These are phyloP conservation scores for Dioscorea dumetorum DNA, from an alignment of 106 monocot genomes.

Conservation along the genomic window DNA sequence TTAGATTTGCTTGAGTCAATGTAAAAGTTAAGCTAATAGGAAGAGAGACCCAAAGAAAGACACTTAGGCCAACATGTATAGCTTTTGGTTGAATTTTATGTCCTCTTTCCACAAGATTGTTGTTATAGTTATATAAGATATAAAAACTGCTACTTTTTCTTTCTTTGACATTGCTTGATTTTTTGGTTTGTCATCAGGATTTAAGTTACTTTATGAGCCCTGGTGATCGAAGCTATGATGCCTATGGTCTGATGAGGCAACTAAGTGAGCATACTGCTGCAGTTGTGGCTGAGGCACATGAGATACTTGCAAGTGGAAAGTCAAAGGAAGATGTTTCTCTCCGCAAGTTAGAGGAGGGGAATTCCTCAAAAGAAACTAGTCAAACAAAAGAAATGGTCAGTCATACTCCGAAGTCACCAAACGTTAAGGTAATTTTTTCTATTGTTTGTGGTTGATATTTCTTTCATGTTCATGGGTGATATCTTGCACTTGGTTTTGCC, in stretches of 20 bases:
- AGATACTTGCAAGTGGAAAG: slow-evolving; percentile 28
- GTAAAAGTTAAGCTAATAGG: too few relatives aligned
- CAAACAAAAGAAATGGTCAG: slow-evolving; percentile 13
- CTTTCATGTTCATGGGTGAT: not conserved
- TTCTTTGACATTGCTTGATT: not conserved
- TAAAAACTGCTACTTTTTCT: too few relatives aligned
- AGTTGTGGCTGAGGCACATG: slow-evolving; percentile 33
- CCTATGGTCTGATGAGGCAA: slow-evolving; percentile 35
- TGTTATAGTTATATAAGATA: too few relatives aligned
- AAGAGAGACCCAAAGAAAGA: too few relatives aligned
- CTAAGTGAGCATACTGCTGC: slow-evolving; percentile 37
- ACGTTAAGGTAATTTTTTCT: slow-evolving; percentile 18
- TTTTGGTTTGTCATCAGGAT: slow-evolving; percentile 17
- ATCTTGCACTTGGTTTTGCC: not conserved
- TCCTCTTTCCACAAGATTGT: too few relatives aligned
- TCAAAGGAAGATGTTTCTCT: not conserved
- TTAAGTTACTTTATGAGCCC: slow-evolving; percentile 37
- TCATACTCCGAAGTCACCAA: slow-evolving; percentile 12
- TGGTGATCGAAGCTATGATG: slow-evolving; percentile 39
- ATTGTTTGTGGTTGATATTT: not conserved
- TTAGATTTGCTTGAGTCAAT: too few relatives aligned
- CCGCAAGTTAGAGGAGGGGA: not conserved
- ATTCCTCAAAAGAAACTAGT: slow-evolving; percentile 9
- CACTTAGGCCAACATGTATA: too few relatives aligned
- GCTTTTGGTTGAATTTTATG: too few relatives aligned